These are phyloP conservation scores for Rhododendron vialii DNA, from an alignment of 148 eudicot species.

Conservation along the genomic window DNA sequence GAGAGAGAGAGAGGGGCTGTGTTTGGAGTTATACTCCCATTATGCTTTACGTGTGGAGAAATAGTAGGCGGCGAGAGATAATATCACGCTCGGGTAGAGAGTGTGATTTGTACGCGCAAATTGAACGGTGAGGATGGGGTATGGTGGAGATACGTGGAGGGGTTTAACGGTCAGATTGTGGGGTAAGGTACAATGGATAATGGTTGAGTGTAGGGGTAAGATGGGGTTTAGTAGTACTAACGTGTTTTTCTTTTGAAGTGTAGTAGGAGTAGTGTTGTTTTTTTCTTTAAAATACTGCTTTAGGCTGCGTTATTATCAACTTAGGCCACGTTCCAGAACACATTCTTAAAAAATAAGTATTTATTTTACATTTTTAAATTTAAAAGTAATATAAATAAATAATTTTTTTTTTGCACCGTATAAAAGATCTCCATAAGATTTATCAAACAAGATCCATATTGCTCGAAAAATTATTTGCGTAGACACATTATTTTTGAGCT, in stretches of 20 bases:
- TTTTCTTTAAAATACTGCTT: no score
- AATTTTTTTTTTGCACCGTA: no score
- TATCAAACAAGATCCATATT: no score
- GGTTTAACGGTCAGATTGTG: not conserved
- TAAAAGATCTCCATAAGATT: no score
- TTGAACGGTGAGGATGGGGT: not conserved
- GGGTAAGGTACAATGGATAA: not conserved
- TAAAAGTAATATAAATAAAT: no score
- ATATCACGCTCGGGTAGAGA: not conserved
- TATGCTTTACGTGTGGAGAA: conserved; percentile 8
- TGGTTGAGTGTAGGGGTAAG: not conserved
- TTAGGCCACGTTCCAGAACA: no score
- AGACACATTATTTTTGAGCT: no score
- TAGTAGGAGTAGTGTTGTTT: no score
- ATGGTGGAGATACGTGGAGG: not conserved
- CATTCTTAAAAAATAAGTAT: no score
- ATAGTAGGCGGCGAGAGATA: not conserved
- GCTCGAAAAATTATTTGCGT: no score
- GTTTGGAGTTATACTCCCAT: not conserved
- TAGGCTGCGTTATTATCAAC: no score
- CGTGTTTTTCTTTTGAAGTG: not conserved
- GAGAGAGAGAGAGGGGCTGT: not conserved
- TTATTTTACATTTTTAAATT: no score
- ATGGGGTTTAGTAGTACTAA: not conserved
- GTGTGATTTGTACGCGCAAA: not conserved